Conservation (phyloP, 2,329 filamentous ascomycete species). For the Furcasterigmium furcatum region DNA sequence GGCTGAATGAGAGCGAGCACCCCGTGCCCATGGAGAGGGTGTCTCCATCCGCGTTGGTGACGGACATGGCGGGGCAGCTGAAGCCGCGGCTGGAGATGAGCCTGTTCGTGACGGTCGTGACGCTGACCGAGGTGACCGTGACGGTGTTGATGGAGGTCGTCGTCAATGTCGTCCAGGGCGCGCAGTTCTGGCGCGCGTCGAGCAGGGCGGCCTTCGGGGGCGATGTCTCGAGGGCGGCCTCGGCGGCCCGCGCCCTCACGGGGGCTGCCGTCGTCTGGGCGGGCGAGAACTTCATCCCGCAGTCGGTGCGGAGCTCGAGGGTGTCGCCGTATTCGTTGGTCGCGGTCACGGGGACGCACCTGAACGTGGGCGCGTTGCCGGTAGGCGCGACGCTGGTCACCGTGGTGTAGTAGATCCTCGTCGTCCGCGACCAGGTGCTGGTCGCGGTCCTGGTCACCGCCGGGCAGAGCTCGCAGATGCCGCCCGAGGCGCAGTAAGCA, state of each 20-base stretch:
- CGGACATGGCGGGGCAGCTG: not conserved
- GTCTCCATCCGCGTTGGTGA: not conserved
- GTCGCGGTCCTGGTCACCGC: not conserved
- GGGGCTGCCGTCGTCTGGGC: not conserved
- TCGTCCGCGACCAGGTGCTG: not conserved
- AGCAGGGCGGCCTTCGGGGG: not conserved
- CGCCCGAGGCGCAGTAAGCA: not conserved
- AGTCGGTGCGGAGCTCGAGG: not conserved
- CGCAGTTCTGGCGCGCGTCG: not conserved
- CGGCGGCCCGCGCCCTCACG: not conserved
- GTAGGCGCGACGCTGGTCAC: not conserved
- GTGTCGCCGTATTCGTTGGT: not conserved
- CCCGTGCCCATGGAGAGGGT: not conserved
- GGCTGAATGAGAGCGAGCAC: conserved; percentile 7
- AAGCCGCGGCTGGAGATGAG: not conserved
- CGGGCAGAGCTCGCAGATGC: not conserved
- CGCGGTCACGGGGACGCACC: not conserved
- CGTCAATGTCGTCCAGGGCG: not conserved
- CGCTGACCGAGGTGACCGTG: not conserved
- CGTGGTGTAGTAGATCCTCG: not conserved
- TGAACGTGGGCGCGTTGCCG: not conserved
- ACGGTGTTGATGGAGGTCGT: not conserved
- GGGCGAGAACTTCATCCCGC: not conserved
- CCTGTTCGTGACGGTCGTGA: not conserved
- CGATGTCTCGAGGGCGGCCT: too few species aligned